Base-by-base conservation (phyloP, 78 protist genomes). In the Bodo saltans region DNA sequence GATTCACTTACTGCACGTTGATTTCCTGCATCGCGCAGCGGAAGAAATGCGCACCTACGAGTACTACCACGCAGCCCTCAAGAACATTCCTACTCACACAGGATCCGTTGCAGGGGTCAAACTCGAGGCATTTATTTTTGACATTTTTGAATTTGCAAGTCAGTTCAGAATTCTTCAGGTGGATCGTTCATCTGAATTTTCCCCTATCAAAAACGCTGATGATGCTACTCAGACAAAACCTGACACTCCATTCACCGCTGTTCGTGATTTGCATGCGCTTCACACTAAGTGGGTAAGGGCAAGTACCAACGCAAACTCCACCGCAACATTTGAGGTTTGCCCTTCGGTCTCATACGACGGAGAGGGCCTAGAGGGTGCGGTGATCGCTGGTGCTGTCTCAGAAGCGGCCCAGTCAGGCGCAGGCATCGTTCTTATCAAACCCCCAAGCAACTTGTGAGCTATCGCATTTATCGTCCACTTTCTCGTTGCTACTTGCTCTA, bases 51-150 rank as follows among this genome's bases (percentile, higher is more conserved):
- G 28, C 21, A 40, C 78, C 30, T 76, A 69, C 28, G 72, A 90
- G 26, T 37, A 52, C 29, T 81, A 73, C 78, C 98, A 96, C 87
- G 72, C 93, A 0, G 98, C 98, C 2, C 12, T 42, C 68, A 96
- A 96, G 92, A 85, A 90, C 68, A 91, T 96, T n/a, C 94, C 93
- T 30, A 28, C n/a, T 0, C 42, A 69, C 80, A 74, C 82, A 70
- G 79, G 70, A 32, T 4, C 41, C 3, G 41, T 53, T 17, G 30
- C 69, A 12, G 84, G 84, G 3, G 35, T 79, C 29, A 97, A 97
- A 88, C 34, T 92, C 76, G 99, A 97, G 75, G 40, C 86, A 78
- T 97, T 97, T 68, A 89, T 97, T 40, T 97, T 95, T 79, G 99
- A 97, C 60, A 91, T 89, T 30, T 93, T 97, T 86, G 90, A 85